Evolutionary conservation across 768 basidiomycete genomes (phyloP).

Genomic region (Suillus ampliporus): DNA sequence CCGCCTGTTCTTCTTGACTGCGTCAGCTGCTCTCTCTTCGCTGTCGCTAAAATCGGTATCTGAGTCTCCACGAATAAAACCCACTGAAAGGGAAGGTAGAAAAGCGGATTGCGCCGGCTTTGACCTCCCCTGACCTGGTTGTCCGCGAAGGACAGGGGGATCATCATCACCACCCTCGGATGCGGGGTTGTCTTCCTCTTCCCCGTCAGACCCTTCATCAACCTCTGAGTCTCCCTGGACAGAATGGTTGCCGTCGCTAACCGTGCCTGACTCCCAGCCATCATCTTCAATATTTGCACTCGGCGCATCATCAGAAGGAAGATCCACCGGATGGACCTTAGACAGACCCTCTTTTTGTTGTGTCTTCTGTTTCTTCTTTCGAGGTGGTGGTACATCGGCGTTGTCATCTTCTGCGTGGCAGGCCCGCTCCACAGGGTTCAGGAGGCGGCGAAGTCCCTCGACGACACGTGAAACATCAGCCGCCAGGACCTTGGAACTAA

Average conservation of each 20-base stretch:
- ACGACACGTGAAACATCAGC: conserved; percentile 58
- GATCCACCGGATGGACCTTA: conserved; percentile 17
- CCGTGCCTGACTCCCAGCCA: conserved; percentile 51
- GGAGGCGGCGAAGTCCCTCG: conserved; percentile 50
- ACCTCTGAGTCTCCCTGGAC: conserved; percentile 40
- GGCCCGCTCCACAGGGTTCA: conserved; percentile 36
- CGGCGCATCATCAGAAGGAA: conserved; percentile 15
- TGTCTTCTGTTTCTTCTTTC: conserved; percentile 21
- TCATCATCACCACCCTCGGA: conserved; percentile 31
- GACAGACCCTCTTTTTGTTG: conserved; percentile 3
- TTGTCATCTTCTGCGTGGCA: conserved; percentile 16
- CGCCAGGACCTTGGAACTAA: conserved; percentile 80
- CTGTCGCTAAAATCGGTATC: conserved; percentile 78
- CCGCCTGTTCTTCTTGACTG: conserved; percentile 80
- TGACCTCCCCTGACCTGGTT: conserved; percentile 15
- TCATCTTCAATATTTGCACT: conserved; percentile 29
- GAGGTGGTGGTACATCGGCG: conserved; percentile 11
- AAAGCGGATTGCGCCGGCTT: conserved; percentile 59
- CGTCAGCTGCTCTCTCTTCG: conserved; percentile 59
- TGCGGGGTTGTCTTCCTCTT: conserved; percentile 41
- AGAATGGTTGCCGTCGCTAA: conserved; percentile 37
- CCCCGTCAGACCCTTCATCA: conserved; percentile 39
- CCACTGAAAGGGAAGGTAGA: conserved; percentile 86
- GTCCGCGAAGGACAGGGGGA: conserved; percentile 20
- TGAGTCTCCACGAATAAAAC: conserved; percentile 81